Evolutionary conservation across 306 rosid species (phyloP), one percentile per base, ranked within the genome.

Genomic region (Dalbergia cultrata): DNA sequence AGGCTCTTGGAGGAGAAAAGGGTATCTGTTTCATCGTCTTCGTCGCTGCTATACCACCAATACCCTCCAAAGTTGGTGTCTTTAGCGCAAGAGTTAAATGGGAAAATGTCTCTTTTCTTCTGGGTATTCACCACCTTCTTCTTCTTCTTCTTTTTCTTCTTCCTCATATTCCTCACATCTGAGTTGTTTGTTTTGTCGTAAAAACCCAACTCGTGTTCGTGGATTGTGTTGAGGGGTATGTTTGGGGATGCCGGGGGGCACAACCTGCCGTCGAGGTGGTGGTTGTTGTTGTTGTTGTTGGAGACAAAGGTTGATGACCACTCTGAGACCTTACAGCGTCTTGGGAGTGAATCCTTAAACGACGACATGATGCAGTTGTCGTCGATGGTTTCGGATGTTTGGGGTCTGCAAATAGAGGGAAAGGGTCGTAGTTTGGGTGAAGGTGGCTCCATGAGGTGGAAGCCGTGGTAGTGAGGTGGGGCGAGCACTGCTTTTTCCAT

Each of bases 41-140:
- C 92, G 3, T 89, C 96, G 66, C 93, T 91, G 82, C 96, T 93
- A 59, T 85, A 91, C 96, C 95, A 91, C 92, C 93, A 88, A 33
- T 88, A 80, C 0, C 92, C 86, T 45, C 85, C 85, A 71, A 87
- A 87, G 72, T 73, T 88, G 4, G 84, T 64, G 7, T 89, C 93
- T 75, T 86, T 76, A 9, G 93, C 84, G 35, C 90, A 80, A 1
- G 87, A 83, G 52, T 82, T 82, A 39, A 94, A 84, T 0, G 91
- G 88, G 67, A 83, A 80, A 13, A 82, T 16, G 0, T 92, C 93
- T 45, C 81, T 82, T 62, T 71, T 84, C 87, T 79, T 88, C 65
- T 64, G 82, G 49, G 77, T 22, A 34, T 53, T 77, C 59, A 75
- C 86, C 84, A 75, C 84, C 81, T 84, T 85, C 75, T 64, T 88